Evolutionary conservation across 306 rosid species (phyloP).

Genomic region (Rosa multiflora): DNA sequence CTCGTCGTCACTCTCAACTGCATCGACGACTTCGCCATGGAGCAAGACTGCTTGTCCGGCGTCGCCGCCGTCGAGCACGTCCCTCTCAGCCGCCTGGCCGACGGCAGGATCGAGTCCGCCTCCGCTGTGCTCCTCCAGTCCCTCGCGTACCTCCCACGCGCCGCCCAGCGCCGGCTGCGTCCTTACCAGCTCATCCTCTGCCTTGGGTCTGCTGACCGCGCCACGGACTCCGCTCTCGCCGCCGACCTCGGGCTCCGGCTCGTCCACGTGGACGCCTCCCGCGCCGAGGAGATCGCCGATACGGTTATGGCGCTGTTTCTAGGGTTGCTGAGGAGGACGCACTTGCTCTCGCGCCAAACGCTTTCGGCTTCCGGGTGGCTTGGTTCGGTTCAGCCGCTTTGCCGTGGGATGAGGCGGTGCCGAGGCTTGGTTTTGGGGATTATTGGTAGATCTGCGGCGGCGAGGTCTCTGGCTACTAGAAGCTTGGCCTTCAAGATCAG

Average conservation of each 20-base stretch:
- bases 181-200: slow-evolving; percentile 87
- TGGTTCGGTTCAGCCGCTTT: slow-evolving; percentile 95
- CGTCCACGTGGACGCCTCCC: slow-evolving; percentile 80
- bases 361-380: slow-evolving; percentile 97
- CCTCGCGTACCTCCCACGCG: slow-evolving; percentile 92
- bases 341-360: slow-evolving; percentile 84
- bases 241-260: slow-evolving; percentile 89
- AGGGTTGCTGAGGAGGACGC: slow-evolving; percentile 92
- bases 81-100: slow-evolving; percentile 82
- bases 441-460: slow-evolving; percentile 92
- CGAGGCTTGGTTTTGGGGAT: slow-evolving; percentile 94
- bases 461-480: slow-evolving; percentile 82
- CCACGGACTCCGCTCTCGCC: slow-evolving; percentile 84
- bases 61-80: slow-evolving; percentile 78
- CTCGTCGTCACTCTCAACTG: slow-evolving; percentile 84
- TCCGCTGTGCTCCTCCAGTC: slow-evolving; percentile 89
- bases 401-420: slow-evolving; percentile 97
- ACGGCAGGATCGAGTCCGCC: slow-evolving; percentile 89
- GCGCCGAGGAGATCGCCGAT: slow-evolving; percentile 97
- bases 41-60: slow-evolving; percentile 75
- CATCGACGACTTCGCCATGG: slow-evolving; percentile 83
- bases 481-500: slow-evolving; percentile 97
- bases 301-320: slow-evolving; percentile 95
- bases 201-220: slow-evolving; percentile 89
- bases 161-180: slow-evolving; percentile 97